Evolutionary conservation across 225 moss, liverwort and hornwort genomes (phyloP).

Genomic region (Bryum argenteum): DNA sequence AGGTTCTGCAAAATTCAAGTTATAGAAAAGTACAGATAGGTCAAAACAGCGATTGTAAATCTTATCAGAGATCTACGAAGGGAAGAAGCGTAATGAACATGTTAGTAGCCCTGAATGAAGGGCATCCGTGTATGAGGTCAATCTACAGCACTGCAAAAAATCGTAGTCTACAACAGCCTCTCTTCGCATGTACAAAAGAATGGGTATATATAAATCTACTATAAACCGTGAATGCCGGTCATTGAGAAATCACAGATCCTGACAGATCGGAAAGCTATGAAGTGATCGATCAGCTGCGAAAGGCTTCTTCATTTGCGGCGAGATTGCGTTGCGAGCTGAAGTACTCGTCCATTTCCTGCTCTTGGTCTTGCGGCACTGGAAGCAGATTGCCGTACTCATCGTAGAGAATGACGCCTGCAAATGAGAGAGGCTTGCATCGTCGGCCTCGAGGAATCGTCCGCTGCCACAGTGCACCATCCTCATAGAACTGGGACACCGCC

Average conservation of each 20-base stretch:
- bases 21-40: neutral
- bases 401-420: slow-evolving; percentile 46
- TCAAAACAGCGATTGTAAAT: neutral
- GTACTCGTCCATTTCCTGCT: slow-evolving; percentile 29
- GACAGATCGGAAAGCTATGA: too few relatives aligned
- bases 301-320: slow-evolving; percentile 16
- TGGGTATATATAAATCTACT: neutral
- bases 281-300: slow-evolving; percentile 8
- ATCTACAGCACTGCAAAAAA: slow-evolving; percentile 1
- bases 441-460: slow-evolving; percentile 41
- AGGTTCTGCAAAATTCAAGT: too few relatives aligned
- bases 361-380: slow-evolving; percentile 3
- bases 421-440: slow-evolving; percentile 44
- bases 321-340: slow-evolving; percentile 31
- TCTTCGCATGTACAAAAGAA: neutral
- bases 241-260: too few relatives aligned
- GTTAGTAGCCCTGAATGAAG: too few relatives aligned
- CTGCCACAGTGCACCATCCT: slow-evolving; percentile 47
- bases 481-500: slow-evolving; percentile 27
- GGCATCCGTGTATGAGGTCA: neutral
- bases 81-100: too few relatives aligned
- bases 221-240: too few relatives aligned
- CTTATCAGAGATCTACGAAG: neutral
- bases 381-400: slow-evolving; percentile 44
- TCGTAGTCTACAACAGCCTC: slow-evolving; percentile 6